These are phyloP conservation scores for Paspalum notatum DNA, from an alignment of 176 grass and related monocot genomes.

Conservation along the genomic window DNA sequence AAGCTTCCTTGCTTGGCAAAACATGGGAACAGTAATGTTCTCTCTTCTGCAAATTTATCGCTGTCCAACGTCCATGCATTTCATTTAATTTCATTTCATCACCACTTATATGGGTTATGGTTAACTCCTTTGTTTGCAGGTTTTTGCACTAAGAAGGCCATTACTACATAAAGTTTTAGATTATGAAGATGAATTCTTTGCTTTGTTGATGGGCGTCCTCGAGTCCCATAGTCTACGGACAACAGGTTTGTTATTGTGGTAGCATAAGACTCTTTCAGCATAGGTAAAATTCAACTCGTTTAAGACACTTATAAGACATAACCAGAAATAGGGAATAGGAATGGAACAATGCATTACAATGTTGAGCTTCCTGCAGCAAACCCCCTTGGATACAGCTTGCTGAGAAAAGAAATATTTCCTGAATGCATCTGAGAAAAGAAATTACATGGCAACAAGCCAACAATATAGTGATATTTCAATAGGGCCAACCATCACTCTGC, in stretches of 20 bases:
- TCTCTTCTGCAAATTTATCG: background rate
- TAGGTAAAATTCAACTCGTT: background rate
- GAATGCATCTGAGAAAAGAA: background rate
- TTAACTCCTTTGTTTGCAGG: conserved; percentile 44
- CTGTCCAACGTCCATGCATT: background rate
- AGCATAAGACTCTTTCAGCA: conserved; percentile 11
- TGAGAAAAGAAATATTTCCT: background rate
- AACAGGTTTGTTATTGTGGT: conserved; percentile 64
- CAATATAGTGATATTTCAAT: background rate
- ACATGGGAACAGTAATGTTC: background rate
- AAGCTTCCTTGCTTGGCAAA: too few relatives aligned
- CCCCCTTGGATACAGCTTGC: background rate
- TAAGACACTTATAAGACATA: background rate
- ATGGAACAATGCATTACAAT: background rate
- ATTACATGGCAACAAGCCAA: background rate
- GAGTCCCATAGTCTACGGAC: conserved; percentile 89
- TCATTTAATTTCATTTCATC: conserved; percentile 13
- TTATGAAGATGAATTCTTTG: conserved; percentile 96
- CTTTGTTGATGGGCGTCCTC: conserved; percentile 93
- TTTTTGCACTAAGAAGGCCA: conserved; percentile 90
- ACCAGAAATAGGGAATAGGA: background rate
- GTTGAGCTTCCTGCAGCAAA: background rate
- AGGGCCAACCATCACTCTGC: background rate
- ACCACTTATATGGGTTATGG: conserved; percentile 7
- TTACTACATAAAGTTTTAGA: conserved; percentile 93